phyloP scores from a whole-genome alignment of 2,329 filamentous ascomycete genomes.

The Stromatinia cepivora region DNA sequence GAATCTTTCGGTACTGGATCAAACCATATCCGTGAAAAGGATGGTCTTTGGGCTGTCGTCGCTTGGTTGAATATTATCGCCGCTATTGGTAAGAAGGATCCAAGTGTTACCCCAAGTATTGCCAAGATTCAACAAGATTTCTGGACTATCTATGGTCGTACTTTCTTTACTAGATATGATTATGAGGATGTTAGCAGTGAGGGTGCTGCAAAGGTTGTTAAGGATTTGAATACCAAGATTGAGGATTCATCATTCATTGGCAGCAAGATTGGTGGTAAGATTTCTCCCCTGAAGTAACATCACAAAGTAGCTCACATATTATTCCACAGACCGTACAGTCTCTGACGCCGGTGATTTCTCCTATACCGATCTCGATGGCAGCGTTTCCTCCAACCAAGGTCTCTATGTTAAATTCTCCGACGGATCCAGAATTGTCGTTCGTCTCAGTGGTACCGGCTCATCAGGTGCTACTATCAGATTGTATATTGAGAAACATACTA shows the following conservation, averaged over 20 bases:
- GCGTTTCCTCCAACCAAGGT: conserved; percentile 92
- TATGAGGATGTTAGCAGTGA: conserved; percentile 94
- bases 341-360: conserved; percentile 92
- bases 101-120: conserved; percentile 83
- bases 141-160: conserved; percentile 94
- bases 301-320: conserved; percentile 14
- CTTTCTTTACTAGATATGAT: conserved; percentile 98
- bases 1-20: conserved; percentile 97
- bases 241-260: conserved; percentile 74
- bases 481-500: conserved; percentile 95
- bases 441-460: conserved; percentile 91
- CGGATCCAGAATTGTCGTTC: conserved; percentile 91
- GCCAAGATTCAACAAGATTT: conserved; percentile 96
- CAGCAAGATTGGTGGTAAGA: conserved; percentile 70
- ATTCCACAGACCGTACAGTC: conserved; percentile 68
- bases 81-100: conserved; percentile 80
- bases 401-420: conserved; percentile 93
- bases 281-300: conserved; percentile 22
- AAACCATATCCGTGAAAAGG: conserved; percentile 99
- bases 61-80: conserved; percentile 99
- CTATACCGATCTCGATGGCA: conserved; percentile 98
- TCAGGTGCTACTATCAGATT: conserved; percentile 94
- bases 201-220: conserved; percentile 86
- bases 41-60: conserved; percentile 94
- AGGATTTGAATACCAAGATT: conserved; percentile 76